These are phyloP conservation scores for Apiosordaria backusii DNA, from an alignment of 495 filamentous ascomycete genomes.

Conservation along the genomic window DNA sequence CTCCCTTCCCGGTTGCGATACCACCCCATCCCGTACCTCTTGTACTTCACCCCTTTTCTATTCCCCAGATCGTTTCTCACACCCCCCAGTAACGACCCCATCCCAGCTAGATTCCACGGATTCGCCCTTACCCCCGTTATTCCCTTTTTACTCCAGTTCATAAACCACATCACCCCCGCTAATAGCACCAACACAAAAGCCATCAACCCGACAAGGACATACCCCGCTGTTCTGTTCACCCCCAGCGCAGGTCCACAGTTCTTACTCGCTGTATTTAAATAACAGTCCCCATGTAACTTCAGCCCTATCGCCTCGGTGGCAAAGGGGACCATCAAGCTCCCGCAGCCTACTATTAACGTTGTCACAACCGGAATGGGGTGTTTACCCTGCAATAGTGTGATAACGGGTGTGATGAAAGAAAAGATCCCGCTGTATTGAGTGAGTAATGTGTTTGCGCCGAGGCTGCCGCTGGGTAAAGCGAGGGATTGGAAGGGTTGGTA, in stretches of 20 bases:
- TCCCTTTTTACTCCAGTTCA: conserved; percentile 27
- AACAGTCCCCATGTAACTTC: conserved; percentile 34
- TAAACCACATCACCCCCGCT: conserved; percentile 20
- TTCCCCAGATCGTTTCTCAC: conserved; percentile 18
- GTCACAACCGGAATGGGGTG: conserved; percentile 32
- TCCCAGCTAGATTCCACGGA: conserved; percentile 36
- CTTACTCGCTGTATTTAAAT: conserved; percentile 22
- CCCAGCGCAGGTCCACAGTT: conserved; percentile 33
- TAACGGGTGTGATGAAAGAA: conserved; percentile 23
- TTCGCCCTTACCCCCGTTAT: conserved; percentile 32
- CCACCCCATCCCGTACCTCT: conserved; percentile 28
- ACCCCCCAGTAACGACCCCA: conserved; percentile 26
- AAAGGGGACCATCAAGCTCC: conserved; percentile 32
- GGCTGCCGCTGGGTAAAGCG: conserved; percentile 16
- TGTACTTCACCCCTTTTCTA: conserved; percentile 20
- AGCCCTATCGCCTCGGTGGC: conserved; percentile 36
- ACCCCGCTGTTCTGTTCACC: conserved; percentile 25
- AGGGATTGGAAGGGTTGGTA: conserved; percentile 39
- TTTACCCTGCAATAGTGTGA: conserved; percentile 24
- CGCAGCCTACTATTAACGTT: conserved; percentile 28
- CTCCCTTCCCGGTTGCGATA: conserved; percentile 22
- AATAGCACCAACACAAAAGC: conserved; percentile 26
- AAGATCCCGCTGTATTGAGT: conserved; percentile 30
- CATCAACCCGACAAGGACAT: conserved; percentile 28
- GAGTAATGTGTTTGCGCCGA: conserved; percentile 25